phyloP scores from a whole-genome alignment of 2,329 filamentous ascomycete species.

The Magnaporthiopsis rhizophila region DNA sequence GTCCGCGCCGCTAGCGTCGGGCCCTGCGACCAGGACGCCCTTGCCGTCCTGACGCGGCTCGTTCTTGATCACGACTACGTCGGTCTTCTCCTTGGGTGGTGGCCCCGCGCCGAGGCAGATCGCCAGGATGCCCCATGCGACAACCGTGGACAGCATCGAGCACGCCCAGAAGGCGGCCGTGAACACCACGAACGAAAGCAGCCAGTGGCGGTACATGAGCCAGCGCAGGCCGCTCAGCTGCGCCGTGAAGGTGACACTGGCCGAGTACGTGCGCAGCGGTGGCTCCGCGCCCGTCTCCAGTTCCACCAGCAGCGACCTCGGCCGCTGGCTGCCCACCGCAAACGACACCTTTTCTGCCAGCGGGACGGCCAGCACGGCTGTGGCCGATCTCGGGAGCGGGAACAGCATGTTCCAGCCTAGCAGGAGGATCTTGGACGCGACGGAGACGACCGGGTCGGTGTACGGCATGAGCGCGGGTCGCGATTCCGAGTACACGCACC shows the following conservation, averaged over 20 bases:
- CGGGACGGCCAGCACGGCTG: constrained; percentile 52
- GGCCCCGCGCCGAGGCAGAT: constrained; percentile 14
- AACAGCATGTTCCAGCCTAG: constrained; percentile 64
- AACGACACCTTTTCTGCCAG: constrained; percentile 73
- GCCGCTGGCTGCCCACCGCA: constrained; percentile 25
- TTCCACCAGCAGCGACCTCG: constrained; percentile 48
- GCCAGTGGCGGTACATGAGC: constrained; percentile 78
- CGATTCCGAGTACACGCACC: constrained; percentile 49
- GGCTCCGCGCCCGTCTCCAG: constrained; percentile 46
- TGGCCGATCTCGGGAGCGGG: constrained; percentile 48
- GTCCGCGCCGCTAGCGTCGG: neutral
- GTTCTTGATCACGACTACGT: constrained; percentile 1
- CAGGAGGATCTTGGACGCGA: constrained; percentile 50
- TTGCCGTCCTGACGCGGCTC: neutral
- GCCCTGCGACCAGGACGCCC: neutral
- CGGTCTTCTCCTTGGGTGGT: neutral
- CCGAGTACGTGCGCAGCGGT: constrained; percentile 69
- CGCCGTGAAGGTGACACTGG: constrained; percentile 61
- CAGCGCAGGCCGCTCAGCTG: constrained; percentile 69
- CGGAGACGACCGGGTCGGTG: constrained; percentile 58
- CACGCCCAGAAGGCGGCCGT: constrained; percentile 67
- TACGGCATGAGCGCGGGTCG: constrained; percentile 77
- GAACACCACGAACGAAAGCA: constrained; percentile 61
- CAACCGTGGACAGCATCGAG: constrained; percentile 58
- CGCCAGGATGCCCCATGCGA: constrained; percentile 54